phyloP scores from a whole-genome alignment of 257 asterid genomes.

The Thymus mandschuricus region DNA sequence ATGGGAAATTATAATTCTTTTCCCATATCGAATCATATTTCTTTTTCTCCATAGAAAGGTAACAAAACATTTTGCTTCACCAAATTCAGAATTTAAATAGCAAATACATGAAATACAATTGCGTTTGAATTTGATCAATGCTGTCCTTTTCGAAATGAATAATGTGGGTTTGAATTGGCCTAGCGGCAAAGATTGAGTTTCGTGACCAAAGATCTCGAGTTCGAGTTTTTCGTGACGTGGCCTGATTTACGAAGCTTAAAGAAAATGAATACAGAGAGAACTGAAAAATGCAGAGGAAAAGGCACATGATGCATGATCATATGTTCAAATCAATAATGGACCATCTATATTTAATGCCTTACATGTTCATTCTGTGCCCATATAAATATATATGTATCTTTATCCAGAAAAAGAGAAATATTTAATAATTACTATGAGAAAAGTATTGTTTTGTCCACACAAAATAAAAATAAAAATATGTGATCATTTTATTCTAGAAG shows the following conservation, averaged over 20 bases:
- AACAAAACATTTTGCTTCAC: neutral
- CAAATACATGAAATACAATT: neutral
- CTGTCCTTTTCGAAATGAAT: no score
- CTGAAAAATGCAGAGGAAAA: slow-evolving; percentile 29
- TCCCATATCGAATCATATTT: neutral
- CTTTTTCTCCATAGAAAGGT: neutral
- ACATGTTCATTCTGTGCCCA: slow-evolving; percentile 26
- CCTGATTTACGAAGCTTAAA: no score
- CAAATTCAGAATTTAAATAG: neutral
- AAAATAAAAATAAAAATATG: no score
- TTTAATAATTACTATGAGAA: neutral
- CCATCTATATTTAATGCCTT: slow-evolving; percentile 39
- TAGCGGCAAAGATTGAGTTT: no score
- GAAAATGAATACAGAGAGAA: neutral
- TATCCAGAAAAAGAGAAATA: neutral
- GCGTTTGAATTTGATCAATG: neutral
- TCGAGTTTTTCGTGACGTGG: no score
- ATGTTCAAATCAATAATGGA: slow-evolving; percentile 38
- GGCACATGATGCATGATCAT: slow-evolving; percentile 37
- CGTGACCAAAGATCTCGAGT: no score
- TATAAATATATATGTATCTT: neutral
- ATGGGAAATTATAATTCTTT: neutral
- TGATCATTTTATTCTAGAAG: no score
- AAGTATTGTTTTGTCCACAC: neutral
- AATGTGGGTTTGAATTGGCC: no score